These are phyloP conservation scores for Omphalea diandra DNA, from an alignment of 441 rosid genomes.

Conservation along the genomic window DNA sequence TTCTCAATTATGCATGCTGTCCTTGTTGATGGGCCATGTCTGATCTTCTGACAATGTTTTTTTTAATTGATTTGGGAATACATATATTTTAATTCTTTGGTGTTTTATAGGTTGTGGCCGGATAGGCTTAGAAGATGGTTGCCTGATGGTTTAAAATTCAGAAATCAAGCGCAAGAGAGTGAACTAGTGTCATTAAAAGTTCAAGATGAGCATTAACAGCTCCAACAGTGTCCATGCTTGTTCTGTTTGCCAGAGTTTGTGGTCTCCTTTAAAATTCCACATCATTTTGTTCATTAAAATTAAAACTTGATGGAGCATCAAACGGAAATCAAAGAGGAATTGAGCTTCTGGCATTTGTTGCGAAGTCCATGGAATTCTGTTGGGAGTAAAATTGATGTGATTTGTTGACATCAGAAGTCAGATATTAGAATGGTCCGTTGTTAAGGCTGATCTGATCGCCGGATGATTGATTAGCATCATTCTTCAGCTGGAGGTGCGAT, in stretches of 20 bases:
- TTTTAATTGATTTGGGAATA: neutral
- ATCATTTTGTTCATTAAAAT: neutral
- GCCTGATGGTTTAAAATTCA: constrained; percentile 42
- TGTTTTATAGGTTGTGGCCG: constrained; percentile 64
- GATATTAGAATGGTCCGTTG: neutral
- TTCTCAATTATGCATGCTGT: neutral
- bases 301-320: constrained; percentile 1
- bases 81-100: neutral
- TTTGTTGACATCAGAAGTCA: neutral
- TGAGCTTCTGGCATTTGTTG: neutral
- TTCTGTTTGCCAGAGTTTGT: neutral
- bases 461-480: too few species aligned
- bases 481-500: neutral
- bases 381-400: neutral
- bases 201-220: constrained; percentile 56
- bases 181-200: constrained; percentile 75
- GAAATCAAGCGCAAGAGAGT: constrained; percentile 60
- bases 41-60: neutral
- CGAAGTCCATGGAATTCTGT: constrained; percentile 3
- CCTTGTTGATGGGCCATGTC: neutral
- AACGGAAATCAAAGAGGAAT: neutral
- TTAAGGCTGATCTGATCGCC: neutral
- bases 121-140: constrained; percentile 64
- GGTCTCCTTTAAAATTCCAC: neutral
- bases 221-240: neutral